These are phyloP conservation scores for Lactarius pseudohatsudake DNA, from an alignment of 768 basidiomycete species.

Conservation along the genomic window DNA sequence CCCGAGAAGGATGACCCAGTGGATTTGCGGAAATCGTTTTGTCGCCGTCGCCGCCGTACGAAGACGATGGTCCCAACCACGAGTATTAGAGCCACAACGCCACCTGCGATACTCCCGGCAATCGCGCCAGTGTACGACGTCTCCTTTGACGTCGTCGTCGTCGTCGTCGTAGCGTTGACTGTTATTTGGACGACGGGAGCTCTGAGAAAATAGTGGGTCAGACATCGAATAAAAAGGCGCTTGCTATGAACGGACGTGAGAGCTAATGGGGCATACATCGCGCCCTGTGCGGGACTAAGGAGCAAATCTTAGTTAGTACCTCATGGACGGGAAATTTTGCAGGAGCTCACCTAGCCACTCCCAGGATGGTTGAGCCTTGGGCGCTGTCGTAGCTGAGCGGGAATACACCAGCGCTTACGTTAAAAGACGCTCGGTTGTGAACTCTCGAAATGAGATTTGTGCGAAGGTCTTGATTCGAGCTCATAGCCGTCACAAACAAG, in stretches of 20 bases:
- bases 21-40: background rate
- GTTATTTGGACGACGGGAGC: background rate
- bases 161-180: background rate
- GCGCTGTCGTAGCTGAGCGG: background rate
- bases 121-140: background rate
- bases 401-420: background rate
- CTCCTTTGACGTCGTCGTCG: no score
- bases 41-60: no score
- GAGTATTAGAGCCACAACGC: background rate
- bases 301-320: background rate
- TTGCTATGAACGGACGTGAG: background rate
- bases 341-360: background rate
- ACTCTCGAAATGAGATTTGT: background rate
- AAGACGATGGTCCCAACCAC: background rate
- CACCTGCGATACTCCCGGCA: background rate
- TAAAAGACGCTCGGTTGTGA: background rate
- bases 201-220: background rate
- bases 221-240: background rate
- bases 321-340: background rate
- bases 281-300: background rate
- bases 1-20: background rate
- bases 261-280: background rate
- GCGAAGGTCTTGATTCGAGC: background rate
- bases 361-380: background rate
- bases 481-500: constrained; percentile 18